Percentiles rank a stretch among this genome's conserved stretches.
Conservation (phyloP, 176 grass and related monocot genomes). For the Bothriochloa decipiens region DNA sequence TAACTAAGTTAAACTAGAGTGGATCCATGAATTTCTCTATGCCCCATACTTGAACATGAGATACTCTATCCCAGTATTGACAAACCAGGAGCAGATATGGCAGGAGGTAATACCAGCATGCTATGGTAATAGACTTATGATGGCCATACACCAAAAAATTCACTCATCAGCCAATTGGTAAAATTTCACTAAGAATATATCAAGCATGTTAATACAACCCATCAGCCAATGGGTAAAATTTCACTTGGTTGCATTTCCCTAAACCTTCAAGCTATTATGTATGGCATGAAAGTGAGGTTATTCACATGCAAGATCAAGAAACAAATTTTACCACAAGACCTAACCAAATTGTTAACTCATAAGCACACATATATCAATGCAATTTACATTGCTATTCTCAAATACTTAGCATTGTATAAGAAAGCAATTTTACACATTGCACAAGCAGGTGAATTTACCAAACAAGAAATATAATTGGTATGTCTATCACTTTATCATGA, state of each 20-base stretch:
- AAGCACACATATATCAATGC: neutral
- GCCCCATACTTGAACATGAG: neutral
- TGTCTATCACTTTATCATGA: neutral
- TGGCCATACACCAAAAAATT: too few relatives aligned
- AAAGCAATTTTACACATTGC: neutral
- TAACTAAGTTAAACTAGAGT: neutral
- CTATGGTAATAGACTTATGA: neutral
- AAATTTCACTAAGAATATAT: slow-evolving; percentile 1
- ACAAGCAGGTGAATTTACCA: neutral
- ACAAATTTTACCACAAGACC: neutral
- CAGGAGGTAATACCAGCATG: neutral
- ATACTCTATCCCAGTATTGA: neutral
- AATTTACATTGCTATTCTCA: neutral
- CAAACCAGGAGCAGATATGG: neutral
- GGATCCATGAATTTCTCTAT: neutral
- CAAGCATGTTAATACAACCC: neutral
- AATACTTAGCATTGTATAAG: neutral
- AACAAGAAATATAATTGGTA: neutral
- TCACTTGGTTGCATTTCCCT: neutral
- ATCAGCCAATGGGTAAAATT: neutral
- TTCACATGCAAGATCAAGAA: neutral
- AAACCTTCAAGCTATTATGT: neutral
- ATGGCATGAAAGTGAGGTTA: neutral
- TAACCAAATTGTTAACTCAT: neutral
- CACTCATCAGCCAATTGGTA: too few relatives aligned